phyloP scores from a whole-genome alignment of 768 basidiomycete genomes.

The Amanita fuliginea region DNA sequence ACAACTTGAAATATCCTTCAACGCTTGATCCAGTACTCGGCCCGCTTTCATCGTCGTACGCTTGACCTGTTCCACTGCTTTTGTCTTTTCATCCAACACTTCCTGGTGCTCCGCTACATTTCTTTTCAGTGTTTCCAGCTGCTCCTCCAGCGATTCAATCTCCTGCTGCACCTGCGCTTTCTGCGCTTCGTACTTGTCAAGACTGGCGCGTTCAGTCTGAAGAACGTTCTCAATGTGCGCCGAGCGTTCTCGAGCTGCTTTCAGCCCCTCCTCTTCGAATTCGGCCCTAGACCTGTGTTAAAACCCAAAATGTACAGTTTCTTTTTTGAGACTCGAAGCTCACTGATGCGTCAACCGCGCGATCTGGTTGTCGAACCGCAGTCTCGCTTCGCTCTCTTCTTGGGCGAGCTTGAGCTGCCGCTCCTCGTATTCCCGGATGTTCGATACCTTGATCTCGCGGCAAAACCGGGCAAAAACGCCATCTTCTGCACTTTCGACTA shows the following conservation, averaged over 20 bases:
- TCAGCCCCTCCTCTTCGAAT: slow-evolving; percentile 74
- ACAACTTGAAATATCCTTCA: slow-evolving; percentile 83
- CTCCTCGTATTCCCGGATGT: slow-evolving; percentile 91
- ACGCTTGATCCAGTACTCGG: slow-evolving; percentile 71
- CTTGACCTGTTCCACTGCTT: slow-evolving; percentile 67
- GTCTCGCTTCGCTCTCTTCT: slow-evolving; percentile 75
- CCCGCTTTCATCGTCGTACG: slow-evolving; percentile 56
- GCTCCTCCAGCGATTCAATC: slow-evolving; percentile 44
- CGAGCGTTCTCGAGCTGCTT: slow-evolving; percentile 52
- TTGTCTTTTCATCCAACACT: slow-evolving; percentile 60
- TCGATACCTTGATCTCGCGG: slow-evolving; percentile 58
- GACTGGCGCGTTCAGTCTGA: slow-evolving; percentile 38
- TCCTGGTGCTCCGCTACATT: slow-evolving; percentile 53
- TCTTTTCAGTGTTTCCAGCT: slow-evolving; percentile 45
- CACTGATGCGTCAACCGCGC: slow-evolving; percentile 81
- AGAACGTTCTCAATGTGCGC: slow-evolving; percentile 39
- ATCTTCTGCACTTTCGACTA: slow-evolving; percentile 74
- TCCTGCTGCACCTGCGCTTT: slow-evolving; percentile 46
- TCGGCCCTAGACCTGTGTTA: slow-evolving; percentile 39
- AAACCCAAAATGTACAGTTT: neutral
- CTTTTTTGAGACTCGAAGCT: slow-evolving; percentile 14
- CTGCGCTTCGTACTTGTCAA: slow-evolving; percentile 42
- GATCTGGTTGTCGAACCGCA: slow-evolving; percentile 80
- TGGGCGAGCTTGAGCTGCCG: slow-evolving; percentile 81
- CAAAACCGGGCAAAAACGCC: slow-evolving; percentile 73